Evolutionary conservation across 2,329 filamentous ascomycete genomes (phyloP).

Genomic region (Ophiostoma fasciatum): DNA sequence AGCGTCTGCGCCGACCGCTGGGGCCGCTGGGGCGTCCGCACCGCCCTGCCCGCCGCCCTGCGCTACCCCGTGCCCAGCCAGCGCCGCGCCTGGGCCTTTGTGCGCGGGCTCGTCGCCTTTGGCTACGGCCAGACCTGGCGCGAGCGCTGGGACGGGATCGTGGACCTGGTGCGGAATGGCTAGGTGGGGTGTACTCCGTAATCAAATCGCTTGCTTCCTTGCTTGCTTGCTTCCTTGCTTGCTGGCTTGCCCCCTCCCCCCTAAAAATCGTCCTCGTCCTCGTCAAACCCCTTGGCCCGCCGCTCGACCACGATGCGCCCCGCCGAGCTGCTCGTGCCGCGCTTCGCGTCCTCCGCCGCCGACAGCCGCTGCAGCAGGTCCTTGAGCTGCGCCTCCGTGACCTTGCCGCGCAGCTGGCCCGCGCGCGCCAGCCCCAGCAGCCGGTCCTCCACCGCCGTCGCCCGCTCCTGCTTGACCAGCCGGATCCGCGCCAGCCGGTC

Average conservation of each 20-base stretch:
- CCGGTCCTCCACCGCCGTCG: conserved; percentile 79
- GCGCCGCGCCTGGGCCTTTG: conserved; percentile 48
- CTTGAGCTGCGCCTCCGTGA: conserved; percentile 88
- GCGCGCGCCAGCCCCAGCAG: conserved; percentile 82
- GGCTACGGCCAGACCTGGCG: conserved; percentile 34
- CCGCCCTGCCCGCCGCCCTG: conserved; percentile 64
- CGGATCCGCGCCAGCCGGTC: conserved; percentile 90
- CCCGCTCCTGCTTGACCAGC: conserved; percentile 85
- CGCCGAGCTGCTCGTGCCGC: conserved; percentile 30
- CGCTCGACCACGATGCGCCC: conserved; percentile 78
- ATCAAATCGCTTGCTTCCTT: too few species aligned
- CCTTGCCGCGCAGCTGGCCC: conserved; percentile 74
- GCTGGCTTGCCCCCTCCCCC: too few species aligned
- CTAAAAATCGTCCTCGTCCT: conserved; percentile 49
- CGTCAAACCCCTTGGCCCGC: conserved; percentile 66
- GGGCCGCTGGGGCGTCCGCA: conserved; percentile 47
- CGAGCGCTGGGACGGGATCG: conserved; percentile 7
- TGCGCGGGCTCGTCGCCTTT: conserved; percentile 43
- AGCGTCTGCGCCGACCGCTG: conserved; percentile 63
- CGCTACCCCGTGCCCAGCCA: conserved; percentile 65
- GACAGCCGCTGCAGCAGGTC: conserved; percentile 75
- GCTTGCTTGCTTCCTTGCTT: too few species aligned
- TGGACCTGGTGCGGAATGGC: conserved; percentile 9
- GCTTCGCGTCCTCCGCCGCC: conserved; percentile 63
- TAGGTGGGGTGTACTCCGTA: too few species aligned